Base-by-base conservation (phyloP, 2,329 filamentous ascomycete species). In the Leptographium wingfieldii region DNA sequence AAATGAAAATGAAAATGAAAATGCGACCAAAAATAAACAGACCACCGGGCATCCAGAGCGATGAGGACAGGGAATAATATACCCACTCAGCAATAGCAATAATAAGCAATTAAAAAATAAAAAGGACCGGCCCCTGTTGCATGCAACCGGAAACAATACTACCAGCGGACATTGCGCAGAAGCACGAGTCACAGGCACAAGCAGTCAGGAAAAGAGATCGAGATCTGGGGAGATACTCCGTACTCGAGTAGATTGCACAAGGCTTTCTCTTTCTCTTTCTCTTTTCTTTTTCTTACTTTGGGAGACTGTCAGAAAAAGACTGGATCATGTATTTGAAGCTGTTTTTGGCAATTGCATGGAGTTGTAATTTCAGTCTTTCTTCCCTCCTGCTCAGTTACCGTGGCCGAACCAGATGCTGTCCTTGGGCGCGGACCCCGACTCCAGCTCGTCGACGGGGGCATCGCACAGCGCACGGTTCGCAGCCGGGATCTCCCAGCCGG, bases 371-470 rank as follows among this genome's bases (percentile, higher is more conserved):
- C 31, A 27, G 7, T 52, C 4, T 31, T 31, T 25, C 19, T 46
- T 46, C 14, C 16, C 19, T 25, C 46, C 9, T 40, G 38, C 46
- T 27, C n/a, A 56, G 16, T 46, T 27, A 33, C n/a, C 49, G 12
- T 59, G 25, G 4, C 55, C 60, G 12, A 52, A 59, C 71, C 61
- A 64, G 5, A 58, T 25, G 49, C 60, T 62, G 65, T 83, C 80
- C 38, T 74, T 73, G 1, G 80, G 80, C 27, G 73, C 71, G 7
- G 73, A 73, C 0, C 80, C 80, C 65, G 70, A 76, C 61, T 75
- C 72, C 35, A 81, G 65, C 22, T 79, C 78, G 14, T 73, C 71
- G 3, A 71, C 65, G 4, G 66, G 62, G 6, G 68, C 69, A 27
- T 69, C 68, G 66, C 82, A 84, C 29, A 83, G 67, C 22, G 66